Base-by-base conservation (phyloP, 1,284 basidiomycete species). In the Rhodotorula glutinis region DNA sequence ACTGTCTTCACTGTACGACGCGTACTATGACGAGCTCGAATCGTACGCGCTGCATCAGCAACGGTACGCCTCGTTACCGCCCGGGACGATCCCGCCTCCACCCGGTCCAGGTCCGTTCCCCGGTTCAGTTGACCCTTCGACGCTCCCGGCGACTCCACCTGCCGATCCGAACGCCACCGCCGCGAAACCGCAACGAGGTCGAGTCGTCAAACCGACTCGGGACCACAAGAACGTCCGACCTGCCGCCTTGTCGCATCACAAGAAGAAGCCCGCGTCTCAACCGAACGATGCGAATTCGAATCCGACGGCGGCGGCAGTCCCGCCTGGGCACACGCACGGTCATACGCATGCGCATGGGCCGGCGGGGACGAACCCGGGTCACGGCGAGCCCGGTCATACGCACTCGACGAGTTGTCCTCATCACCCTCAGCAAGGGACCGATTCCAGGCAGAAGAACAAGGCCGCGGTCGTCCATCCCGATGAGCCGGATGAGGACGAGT, bases 21-120 rank as follows among this genome's bases (percentile, higher is more conserved):
- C 92, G 82, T 98, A 98, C 86, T 98, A 98, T 85, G 91, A 96
- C 80, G 94, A 98, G 84, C 88, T 98, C 82, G 91, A 97, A 85
- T 88, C 90, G 83, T 98, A 98, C 85, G 94, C 93, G 80, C 89
- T 91, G 81, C 91, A 94, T 82, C 92, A 97, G 84, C 89, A 92
- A 85, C 90, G 88, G 80, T 92, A 92, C 81, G 88, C 89, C 76
- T 87, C 86, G 74, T 89, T 88, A 75, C 89, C 88, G 77, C 68
- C 63, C 23, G 89, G 90, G 71, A 88, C 88, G 59, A 85, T 92
- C 75, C 87, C 91, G 72, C 91, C 92, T 57, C 94, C 94, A 33
- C 90, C 88, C 53, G 95, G 95, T 27, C 95, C 95, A 10, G 95
- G 95, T 27, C 96, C 96, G 2, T 98, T 98, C 82, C 95, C 96